A percentile compares a stretch with the other conserved stretches of the same genome.
Conservation (phyloP, 2,329 filamentous ascomycete species). For the Phaeosphaeriaceae sp. region DNA sequence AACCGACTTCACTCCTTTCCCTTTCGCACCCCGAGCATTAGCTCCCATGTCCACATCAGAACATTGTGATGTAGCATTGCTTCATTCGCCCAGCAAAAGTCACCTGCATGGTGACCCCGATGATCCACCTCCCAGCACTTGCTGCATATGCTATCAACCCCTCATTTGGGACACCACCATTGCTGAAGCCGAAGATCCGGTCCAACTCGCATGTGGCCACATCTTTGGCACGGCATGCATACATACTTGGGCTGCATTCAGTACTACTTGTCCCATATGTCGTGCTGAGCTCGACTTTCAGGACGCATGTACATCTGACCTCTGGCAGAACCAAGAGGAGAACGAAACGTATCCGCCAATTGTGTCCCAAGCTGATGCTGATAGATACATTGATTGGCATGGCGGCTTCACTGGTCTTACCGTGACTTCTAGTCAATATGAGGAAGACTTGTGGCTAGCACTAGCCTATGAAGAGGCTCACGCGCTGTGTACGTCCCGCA, state of each 20-base stretch:
- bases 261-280: slow-evolving; percentile 23
- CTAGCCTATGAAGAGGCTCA: neutral
- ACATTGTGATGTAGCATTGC: neutral
- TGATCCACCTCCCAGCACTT: slow-evolving; percentile 6
- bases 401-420: neutral
- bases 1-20: too few relatives aligned
- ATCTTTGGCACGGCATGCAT: slow-evolving; percentile 22
- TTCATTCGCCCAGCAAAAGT: neutral
- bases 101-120: neutral
- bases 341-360: neutral
- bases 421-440: neutral
- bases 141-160: slow-evolving; percentile 19
- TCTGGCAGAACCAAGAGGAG: neutral
- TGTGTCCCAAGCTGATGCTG: neutral
- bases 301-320: neutral
- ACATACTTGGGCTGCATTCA: slow-evolving; percentile 11
- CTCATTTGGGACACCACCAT: slow-evolving; percentile 9
- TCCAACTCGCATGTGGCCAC: slow-evolving; percentile 21
- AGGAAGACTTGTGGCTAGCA: neutral
- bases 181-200: slow-evolving; percentile 12
- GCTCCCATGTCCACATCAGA: neutral
- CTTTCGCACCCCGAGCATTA: too few relatives aligned
- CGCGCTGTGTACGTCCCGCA: neutral
- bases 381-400: neutral
- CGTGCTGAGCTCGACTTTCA: slow-evolving; percentile 4